A percentile compares a stretch with the other conserved stretches of the same genome.
phyloP scores from a whole-genome alignment of 495 filamentous ascomycete species.

The Cercophora newfieldiana region DNA sequence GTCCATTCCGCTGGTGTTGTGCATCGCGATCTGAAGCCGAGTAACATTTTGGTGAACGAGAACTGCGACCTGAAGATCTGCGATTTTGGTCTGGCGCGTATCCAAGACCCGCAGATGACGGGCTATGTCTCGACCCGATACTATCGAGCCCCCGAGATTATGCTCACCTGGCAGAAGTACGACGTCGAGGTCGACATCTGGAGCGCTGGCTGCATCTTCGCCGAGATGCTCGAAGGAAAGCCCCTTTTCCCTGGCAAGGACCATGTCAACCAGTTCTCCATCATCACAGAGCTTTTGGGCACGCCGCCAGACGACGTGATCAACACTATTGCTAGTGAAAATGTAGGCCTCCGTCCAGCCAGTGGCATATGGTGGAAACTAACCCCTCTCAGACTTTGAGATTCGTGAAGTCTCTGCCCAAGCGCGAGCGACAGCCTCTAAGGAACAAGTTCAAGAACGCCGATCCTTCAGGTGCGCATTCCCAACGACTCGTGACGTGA shows the following conservation, averaged over 20 bases:
- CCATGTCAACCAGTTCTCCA: conserved; percentile 99
- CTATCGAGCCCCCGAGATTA: conserved; percentile 97
- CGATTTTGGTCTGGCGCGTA: conserved; percentile 95
- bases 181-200: conserved; percentile 99
- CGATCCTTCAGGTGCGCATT: conserved; percentile 72
- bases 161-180: conserved; percentile 99
- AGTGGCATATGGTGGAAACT: conserved; percentile 5
- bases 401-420: conserved; percentile 98
- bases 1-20: conserved; percentile 98
- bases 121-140: conserved; percentile 98
- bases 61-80: conserved; percentile 99
- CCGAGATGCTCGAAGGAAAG: conserved; percentile 98
- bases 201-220: conserved; percentile 99
- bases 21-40: conserved; percentile 95
- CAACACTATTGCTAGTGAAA: conserved; percentile 96
- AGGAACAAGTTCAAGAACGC: conserved; percentile 95
- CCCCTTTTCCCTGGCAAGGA: conserved; percentile 98
- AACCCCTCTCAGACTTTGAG: conserved; percentile 70
- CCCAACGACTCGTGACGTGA: background rate
- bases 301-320: conserved; percentile 99
- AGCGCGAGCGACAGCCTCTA: conserved; percentile 86
- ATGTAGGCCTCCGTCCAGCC: conserved; percentile 60
- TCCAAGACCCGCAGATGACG: conserved; percentile 99
- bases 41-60: conserved; percentile 98
- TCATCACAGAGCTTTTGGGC: conserved; percentile 96